Evolutionary conservation across 2,329 filamentous ascomycete species (phyloP).

Genomic region (Fusarium sp.): DNA sequence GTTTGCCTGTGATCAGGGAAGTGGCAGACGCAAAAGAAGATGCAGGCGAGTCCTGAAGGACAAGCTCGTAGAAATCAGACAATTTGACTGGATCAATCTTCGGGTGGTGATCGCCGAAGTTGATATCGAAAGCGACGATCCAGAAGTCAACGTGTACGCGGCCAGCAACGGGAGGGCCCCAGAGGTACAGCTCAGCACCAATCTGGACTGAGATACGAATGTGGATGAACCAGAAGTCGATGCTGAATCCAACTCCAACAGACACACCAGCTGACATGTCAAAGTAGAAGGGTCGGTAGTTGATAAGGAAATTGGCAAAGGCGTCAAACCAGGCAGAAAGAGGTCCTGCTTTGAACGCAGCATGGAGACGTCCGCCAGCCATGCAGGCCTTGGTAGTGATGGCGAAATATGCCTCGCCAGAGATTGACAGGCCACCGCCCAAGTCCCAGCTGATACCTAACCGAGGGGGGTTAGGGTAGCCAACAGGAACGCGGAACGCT

Average conservation of each 20-base stretch:
- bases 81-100: background rate
- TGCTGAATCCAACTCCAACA: background rate
- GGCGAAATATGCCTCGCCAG: constrained; percentile 56
- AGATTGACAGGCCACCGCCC: constrained; percentile 45
- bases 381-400: constrained; percentile 56
- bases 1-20: background rate
- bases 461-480: constrained; percentile 51
- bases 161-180: background rate
- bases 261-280: background rate
- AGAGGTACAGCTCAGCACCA: background rate
- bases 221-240: background rate
- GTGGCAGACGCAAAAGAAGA: background rate
- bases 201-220: background rate
- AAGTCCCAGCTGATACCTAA: constrained; percentile 51
- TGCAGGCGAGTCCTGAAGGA: background rate
- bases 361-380: constrained; percentile 51
- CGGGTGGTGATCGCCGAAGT: background rate
- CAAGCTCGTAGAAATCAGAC: background rate
- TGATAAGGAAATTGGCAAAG: constrained; percentile 52
- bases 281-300: background rate
- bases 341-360: constrained; percentile 43
- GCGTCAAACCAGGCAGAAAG: constrained; percentile 53
- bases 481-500: constrained; percentile 44
- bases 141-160: constrained; percentile 3
- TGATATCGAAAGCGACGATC: constrained; percentile 5